A percentile compares a stretch with the other conserved stretches of the same genome.
Evolutionary conservation across 768 basidiomycete genomes (phyloP).

Genomic region (Naganishia kalamii): DNA sequence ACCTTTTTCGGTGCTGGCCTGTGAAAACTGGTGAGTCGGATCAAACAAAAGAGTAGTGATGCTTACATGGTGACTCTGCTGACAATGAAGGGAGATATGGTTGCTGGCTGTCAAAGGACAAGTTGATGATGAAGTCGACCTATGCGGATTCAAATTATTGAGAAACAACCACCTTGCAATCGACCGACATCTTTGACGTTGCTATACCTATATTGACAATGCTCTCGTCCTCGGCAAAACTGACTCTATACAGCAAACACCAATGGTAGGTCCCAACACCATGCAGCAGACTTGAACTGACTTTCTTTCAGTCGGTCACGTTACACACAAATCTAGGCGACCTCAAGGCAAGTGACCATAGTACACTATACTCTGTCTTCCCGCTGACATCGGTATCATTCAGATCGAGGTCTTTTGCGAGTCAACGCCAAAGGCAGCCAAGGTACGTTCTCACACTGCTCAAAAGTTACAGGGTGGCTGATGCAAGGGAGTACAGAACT

Average conservation of each 20-base stretch:
- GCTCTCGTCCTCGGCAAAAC: too few species aligned
- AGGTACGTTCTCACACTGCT: constrained; percentile 52
- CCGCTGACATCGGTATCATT: constrained; percentile 2
- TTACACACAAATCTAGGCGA: constrained; percentile 91
- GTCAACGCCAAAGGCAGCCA: constrained; percentile 87
- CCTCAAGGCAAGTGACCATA: constrained; percentile 63
- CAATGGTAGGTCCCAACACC: too few species aligned
- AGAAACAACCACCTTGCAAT: too few species aligned
- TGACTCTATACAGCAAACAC: too few species aligned
- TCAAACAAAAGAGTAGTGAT: too few species aligned
- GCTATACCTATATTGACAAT: too few species aligned
- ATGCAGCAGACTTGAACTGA: too few species aligned
- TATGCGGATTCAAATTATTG: not conserved
- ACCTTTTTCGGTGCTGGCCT: constrained; percentile 18
- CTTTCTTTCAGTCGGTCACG: constrained; percentile 68
- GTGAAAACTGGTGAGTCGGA: not conserved
- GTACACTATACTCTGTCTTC: too few species aligned
- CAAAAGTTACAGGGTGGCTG: not conserved
- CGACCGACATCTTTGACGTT: not conserved
- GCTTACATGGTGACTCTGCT: too few species aligned
- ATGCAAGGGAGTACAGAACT: constrained; percentile 60
- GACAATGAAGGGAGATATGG: not conserved
- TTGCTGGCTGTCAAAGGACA: too few species aligned
- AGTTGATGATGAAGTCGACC: not conserved
- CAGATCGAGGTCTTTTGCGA: constrained; percentile 98